Conservation (phyloP, 495 filamentous ascomycete genomes). For the Xylona heveae region DNA sequence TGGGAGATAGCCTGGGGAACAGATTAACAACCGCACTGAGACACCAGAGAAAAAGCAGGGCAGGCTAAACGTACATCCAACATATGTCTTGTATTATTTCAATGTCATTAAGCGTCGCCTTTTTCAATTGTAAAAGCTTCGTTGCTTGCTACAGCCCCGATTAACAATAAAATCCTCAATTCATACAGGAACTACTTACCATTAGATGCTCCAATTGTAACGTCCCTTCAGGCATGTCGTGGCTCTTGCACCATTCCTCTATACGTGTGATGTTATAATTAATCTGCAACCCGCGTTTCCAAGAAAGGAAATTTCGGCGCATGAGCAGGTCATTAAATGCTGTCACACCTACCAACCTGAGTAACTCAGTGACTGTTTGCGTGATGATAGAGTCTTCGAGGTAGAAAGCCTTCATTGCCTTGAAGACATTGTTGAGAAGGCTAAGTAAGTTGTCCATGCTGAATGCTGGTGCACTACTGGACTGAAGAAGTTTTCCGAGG, state of each 20-base stretch:
- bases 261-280: slow-evolving; percentile 99
- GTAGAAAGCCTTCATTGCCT: slow-evolving; percentile 95
- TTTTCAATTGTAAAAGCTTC: slow-evolving; percentile 96
- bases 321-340: slow-evolving; percentile 98
- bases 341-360: slow-evolving; percentile 87
- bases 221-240: slow-evolving; percentile 98
- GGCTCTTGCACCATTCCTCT: slow-evolving; percentile 99
- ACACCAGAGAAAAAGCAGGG: neutral
- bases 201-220: slow-evolving; percentile 96
- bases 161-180: slow-evolving; percentile 15
- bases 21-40: slow-evolving; percentile 5
- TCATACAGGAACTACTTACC: slow-evolving; percentile 25
- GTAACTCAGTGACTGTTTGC: slow-evolving; percentile 84
- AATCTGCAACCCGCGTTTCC: slow-evolving; percentile 98
- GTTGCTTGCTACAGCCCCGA: slow-evolving; percentile 60
- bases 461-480: slow-evolving; percentile 71
- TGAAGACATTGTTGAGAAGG: slow-evolving; percentile 90
- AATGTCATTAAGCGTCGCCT: slow-evolving; percentile 96
- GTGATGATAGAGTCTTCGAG: slow-evolving; percentile 89
- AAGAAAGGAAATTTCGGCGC: slow-evolving; percentile 94
- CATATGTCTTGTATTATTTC: slow-evolving; percentile 99
- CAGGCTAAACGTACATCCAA: slow-evolving; percentile 62
- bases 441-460: slow-evolving; percentile 99
- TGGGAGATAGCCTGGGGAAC: slow-evolving; percentile 62
- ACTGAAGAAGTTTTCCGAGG: slow-evolving; percentile 84